Conservation (phyloP, 176 grass and related monocot species). For the Lolium multiflorum region DNA sequence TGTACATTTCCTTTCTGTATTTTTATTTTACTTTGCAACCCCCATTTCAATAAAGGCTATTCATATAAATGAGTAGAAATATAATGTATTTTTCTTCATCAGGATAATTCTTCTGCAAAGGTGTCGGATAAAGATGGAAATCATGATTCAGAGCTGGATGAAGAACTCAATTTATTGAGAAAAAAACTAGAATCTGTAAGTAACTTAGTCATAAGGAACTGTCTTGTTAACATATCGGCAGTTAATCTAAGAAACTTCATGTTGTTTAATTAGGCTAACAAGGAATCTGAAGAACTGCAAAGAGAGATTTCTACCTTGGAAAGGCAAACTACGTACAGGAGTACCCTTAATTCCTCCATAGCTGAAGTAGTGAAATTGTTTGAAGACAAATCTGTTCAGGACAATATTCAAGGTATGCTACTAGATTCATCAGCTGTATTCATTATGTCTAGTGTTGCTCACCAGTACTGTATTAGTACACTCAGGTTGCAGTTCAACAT, state of each 20-base stretch:
- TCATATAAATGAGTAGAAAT: conserved; percentile 12
- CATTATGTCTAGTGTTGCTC: conserved; percentile 3
- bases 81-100: conserved; percentile 30
- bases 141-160: conserved; percentile 39
- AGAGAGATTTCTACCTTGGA: conserved; percentile 51
- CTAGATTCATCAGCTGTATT: conserved; percentile 13
- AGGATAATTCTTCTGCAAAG: conserved; percentile 52
- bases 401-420: conserved; percentile 56
- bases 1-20: background rate
- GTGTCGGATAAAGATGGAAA: background rate
- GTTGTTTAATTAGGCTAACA: conserved; percentile 51
- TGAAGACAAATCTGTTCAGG: conserved; percentile 44
- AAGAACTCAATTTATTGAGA: conserved; percentile 47
- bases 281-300: conserved; percentile 57
- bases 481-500: conserved; percentile 19
- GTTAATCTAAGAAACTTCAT: conserved; percentile 19
- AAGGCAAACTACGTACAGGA: conserved; percentile 42
- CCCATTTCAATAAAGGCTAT: background rate
- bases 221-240: conserved; percentile 26
- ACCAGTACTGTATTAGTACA: background rate
- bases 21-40: conserved; percentile 21
- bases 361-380: conserved; percentile 54
- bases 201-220: conserved; percentile 19
- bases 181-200: conserved; percentile 53
- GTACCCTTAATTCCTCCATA: conserved; percentile 46